Base-by-base conservation (phyloP, 345 rosid genomes). In the Sonneratia alba region DNA sequence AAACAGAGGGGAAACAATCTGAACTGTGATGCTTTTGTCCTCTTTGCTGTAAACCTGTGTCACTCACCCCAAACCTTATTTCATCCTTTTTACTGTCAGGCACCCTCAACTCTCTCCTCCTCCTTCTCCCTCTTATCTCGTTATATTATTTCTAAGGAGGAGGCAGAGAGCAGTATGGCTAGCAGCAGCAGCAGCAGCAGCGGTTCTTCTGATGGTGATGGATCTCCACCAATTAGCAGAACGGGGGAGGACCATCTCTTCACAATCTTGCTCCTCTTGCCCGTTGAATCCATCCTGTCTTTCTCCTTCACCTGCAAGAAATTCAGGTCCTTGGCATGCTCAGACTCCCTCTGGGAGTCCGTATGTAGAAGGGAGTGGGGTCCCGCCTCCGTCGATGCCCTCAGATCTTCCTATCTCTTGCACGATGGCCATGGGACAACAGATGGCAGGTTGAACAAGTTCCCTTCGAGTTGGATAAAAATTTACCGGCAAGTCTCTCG, bases 361-460 rank as follows among this genome's bases (percentile, higher is more conserved):
- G 48, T 95, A 0, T 87, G 96, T 77, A 72, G 79, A 71, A 82
- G 93, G 76, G 93, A 95, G 38, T 95, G 93, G 96, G 97, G 97
- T 15, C 55, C 73, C 66, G 47, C 72, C 13, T 70, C 86, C 0
- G 85, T 89, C 0, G 92, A 87, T 76, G 87, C 85, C 12, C 81
- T 91, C 62, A 87, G 85, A 80, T 80, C 86, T 34, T 85, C 86
- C 19, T 42, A 43, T 47, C 61, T 71, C 72, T 36, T 61, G 71
- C 72, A 84, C 15, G 51, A 47, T 13, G 2, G 0, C 51, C 51
- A 47, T 9, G 51, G 51, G 51, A 10, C 11, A 13, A 13, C 51
- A 2, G 51, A 47, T 47, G 9, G 15, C 15, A 47, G 51, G 51
- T 47, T 13, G 51, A 47, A 13, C 51, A 47, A 47, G 51, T 72